Evolutionary conservation across 2,329 filamentous ascomycete genomes (phyloP).

Genomic region (Clarireedia monteithiana): DNA sequence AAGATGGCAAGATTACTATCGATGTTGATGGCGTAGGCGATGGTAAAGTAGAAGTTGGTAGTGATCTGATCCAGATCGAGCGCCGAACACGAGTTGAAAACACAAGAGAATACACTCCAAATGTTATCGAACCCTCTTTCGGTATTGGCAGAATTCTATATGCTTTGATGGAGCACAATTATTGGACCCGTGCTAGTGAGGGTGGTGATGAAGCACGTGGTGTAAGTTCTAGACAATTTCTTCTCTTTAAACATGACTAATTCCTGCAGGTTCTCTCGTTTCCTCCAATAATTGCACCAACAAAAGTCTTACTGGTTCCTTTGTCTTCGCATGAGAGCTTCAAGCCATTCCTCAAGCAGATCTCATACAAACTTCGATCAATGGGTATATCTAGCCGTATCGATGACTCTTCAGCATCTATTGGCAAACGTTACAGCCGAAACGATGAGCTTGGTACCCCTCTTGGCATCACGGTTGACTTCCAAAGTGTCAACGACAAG

Average conservation of each 20-base stretch:
- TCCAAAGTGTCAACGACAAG: constrained; percentile 85
- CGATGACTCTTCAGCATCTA: constrained; percentile 84
- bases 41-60: constrained; percentile 71
- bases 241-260: constrained; percentile 6
- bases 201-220: constrained; percentile 76
- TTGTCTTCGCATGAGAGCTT: constrained; percentile 77
- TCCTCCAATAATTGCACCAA: constrained; percentile 75
- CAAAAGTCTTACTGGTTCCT: constrained; percentile 88
- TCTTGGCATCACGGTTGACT: constrained; percentile 89
- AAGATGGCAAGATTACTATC: constrained; percentile 67
- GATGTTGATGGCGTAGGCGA: constrained; percentile 59
- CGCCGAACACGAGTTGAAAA: constrained; percentile 77
- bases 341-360: constrained; percentile 62
- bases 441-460: constrained; percentile 96
- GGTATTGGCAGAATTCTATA: constrained; percentile 94
- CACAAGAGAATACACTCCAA: constrained; percentile 84
- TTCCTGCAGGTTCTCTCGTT: constrained; percentile 59
- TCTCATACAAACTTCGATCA: constrained; percentile 70
- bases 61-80: constrained; percentile 76
- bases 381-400: constrained; percentile 75
- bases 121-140: constrained; percentile 95
- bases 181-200: constrained; percentile 72
- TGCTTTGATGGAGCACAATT: constrained; percentile 86
- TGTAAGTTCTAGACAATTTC: constrained; percentile 48
- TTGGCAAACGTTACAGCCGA: constrained; percentile 88